Conservation (phyloP, 2,329 filamentous ascomycete genomes). For the Diaporthe longicolla region DNA sequence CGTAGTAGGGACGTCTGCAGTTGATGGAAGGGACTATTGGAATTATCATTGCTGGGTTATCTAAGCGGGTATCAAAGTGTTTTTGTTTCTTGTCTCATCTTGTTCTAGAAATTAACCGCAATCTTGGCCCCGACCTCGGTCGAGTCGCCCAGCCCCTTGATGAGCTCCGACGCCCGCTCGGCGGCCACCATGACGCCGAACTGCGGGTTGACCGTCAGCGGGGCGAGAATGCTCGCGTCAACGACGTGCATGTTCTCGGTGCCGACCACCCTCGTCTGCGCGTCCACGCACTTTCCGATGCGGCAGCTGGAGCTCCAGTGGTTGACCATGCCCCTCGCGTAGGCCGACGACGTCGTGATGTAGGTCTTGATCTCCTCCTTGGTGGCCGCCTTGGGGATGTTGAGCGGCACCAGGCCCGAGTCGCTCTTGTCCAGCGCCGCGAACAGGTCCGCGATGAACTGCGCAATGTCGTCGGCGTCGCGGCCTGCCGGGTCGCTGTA, state of each 20-base stretch:
- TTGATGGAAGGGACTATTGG: neutral
- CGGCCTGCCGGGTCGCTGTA: slow-evolving; percentile 57
- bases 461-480: slow-evolving; percentile 63
- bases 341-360: slow-evolving; percentile 62
- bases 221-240: slow-evolving; percentile 64
- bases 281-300: slow-evolving; percentile 65
- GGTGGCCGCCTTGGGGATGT: slow-evolving; percentile 61
- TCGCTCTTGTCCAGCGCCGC: slow-evolving; percentile 56
- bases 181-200: slow-evolving; percentile 68
- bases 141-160: slow-evolving; percentile 46
- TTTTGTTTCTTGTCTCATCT: neutral
- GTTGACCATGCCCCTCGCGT: slow-evolving; percentile 64
- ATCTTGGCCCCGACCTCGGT: slow-evolving; percentile 4
- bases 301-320: slow-evolving; percentile 68
- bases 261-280: slow-evolving; percentile 60
- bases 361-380: slow-evolving; percentile 64
- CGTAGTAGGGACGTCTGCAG: neutral
- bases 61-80: slow-evolving; percentile 11
- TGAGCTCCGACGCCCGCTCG: slow-evolving; percentile 65
- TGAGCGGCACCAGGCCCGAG: slow-evolving; percentile 59
- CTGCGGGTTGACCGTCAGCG: slow-evolving; percentile 68
- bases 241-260: slow-evolving; percentile 66
- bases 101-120: slow-evolving; percentile 15
- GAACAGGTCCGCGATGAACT: slow-evolving; percentile 66
- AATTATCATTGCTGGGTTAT: slow-evolving; percentile 1